Evolutionary conservation across 2,329 filamentous ascomycete genomes (phyloP).

Genomic region (Pyricularia sp.): DNA sequence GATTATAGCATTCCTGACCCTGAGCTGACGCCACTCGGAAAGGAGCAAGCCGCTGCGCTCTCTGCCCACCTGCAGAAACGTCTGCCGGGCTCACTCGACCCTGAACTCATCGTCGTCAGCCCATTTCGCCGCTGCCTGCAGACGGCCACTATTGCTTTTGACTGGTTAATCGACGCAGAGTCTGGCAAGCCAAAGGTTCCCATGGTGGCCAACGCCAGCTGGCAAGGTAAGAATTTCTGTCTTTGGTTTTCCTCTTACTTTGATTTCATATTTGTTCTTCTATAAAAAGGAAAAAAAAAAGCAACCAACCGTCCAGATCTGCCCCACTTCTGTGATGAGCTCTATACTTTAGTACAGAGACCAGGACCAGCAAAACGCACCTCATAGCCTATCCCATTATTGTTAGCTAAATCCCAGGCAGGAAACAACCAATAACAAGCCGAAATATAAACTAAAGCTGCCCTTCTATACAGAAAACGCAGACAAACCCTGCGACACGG

Average conservation of each 20-base stretch:
- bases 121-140: slow-evolving; percentile 58
- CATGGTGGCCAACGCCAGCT: slow-evolving; percentile 48
- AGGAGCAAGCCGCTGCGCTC: slow-evolving; percentile 36
- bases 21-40: slow-evolving; percentile 36
- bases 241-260: background rate
- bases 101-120: slow-evolving; percentile 50
- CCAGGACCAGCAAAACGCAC: no score
- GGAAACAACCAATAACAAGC: no score
- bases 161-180: slow-evolving; percentile 37
- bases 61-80: slow-evolving; percentile 30
- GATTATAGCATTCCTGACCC: slow-evolving; percentile 41
- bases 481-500: slow-evolving; percentile 51
- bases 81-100: slow-evolving; percentile 30
- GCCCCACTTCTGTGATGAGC: background rate
- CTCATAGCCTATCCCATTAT: no score
- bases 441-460: background rate
- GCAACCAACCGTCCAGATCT: background rate
- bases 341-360: background rate
- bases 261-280: background rate
- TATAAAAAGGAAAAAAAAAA: no score
- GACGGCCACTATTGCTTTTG: slow-evolving; percentile 48
- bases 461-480: slow-evolving; percentile 36
- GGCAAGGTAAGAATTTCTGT: slow-evolving; percentile 44
- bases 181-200: slow-evolving; percentile 34
- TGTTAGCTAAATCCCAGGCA: no score